Evolutionary conservation across 345 rosid genomes (phyloP).

Genomic region (Iberis pinnata): DNA sequence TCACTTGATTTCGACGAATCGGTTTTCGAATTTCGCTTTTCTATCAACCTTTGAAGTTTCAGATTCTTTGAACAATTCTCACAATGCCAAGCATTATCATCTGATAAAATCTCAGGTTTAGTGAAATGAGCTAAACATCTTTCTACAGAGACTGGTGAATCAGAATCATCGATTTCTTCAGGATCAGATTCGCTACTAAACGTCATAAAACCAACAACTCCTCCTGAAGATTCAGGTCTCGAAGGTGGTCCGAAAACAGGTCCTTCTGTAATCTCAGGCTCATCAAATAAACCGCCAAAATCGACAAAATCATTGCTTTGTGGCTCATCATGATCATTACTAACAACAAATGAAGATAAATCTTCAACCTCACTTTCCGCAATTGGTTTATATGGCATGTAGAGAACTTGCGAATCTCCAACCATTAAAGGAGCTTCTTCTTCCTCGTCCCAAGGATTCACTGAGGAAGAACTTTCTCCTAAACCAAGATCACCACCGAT

Average conservation of each 20-base stretch:
- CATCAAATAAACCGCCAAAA: slow-evolving; percentile 80
- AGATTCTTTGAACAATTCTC: slow-evolving; percentile 67
- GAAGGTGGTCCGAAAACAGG: slow-evolving; percentile 58
- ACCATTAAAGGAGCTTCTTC: slow-evolving; percentile 61
- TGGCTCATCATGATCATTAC: slow-evolving; percentile 45
- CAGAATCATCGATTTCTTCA: slow-evolving; percentile 79
- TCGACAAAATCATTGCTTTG: slow-evolving; percentile 62
- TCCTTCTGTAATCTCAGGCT: slow-evolving; percentile 57
- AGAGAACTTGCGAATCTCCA: slow-evolving; percentile 56
- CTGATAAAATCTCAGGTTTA: slow-evolving; percentile 71
- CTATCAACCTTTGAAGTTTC: slow-evolving; percentile 35
- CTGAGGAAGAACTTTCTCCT: slow-evolving; percentile 41
- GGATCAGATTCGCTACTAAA: slow-evolving; percentile 86
- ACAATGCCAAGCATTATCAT: slow-evolving; percentile 96
- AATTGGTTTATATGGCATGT: slow-evolving; percentile 55
- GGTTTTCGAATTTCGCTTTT: slow-evolving; percentile 34
- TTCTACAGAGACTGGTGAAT: slow-evolving; percentile 83
- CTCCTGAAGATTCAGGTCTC: slow-evolving; percentile 39
- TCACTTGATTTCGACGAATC: slow-evolving; percentile 23
- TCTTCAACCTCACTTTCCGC: slow-evolving; percentile 46
- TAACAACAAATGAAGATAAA: slow-evolving; percentile 44
- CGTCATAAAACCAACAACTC: slow-evolving; percentile 45
- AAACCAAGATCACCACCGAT: slow-evolving; percentile 31
- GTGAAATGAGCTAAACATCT: slow-evolving; percentile 81
- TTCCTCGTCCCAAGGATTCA: slow-evolving; percentile 54